Conservation (phyloP, 495 filamentous ascomycete genomes). For the Trichodelitschia bisporula region DNA sequence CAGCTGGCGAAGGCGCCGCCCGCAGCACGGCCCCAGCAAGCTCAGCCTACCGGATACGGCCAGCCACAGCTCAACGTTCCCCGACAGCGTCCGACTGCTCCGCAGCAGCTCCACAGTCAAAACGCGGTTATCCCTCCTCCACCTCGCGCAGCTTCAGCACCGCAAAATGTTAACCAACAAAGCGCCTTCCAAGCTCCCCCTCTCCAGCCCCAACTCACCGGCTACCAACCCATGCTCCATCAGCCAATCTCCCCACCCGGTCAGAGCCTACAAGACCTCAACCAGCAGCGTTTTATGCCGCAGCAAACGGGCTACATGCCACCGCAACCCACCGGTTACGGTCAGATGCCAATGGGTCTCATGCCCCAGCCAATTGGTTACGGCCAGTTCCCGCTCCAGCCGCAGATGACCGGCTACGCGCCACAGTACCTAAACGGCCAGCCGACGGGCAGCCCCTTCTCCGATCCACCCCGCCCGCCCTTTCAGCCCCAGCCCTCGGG, state of each 20-base stretch:
- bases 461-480: constrained; percentile 28
- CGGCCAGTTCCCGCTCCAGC: constrained; percentile 65
- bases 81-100: no score
- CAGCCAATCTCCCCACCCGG: constrained; percentile 45
- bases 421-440: constrained; percentile 19
- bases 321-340: constrained; percentile 4
- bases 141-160: no score
- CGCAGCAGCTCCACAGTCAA: no score
- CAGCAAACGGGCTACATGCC: no score
- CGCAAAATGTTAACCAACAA: no score
- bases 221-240: no score
- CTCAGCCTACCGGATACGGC: constrained; percentile 23
- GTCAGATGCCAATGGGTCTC: constrained; percentile 2
- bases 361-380: constrained; percentile 1
- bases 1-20: constrained; percentile 22
- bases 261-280: constrained; percentile 49
- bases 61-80: constrained; percentile 20
- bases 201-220: constrained; percentile 11
- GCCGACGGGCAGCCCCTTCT: constrained; percentile 23
- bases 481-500: constrained; percentile 47
- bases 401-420: constrained; percentile 60
- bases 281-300: constrained; percentile 32
- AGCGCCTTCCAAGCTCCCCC: no score
- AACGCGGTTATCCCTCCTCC: no score
- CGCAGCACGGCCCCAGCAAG: constrained; percentile 15